Evolutionary conservation across 2,329 filamentous ascomycete species (phyloP).

Genomic region (Berkeleyomyces basicola): DNA sequence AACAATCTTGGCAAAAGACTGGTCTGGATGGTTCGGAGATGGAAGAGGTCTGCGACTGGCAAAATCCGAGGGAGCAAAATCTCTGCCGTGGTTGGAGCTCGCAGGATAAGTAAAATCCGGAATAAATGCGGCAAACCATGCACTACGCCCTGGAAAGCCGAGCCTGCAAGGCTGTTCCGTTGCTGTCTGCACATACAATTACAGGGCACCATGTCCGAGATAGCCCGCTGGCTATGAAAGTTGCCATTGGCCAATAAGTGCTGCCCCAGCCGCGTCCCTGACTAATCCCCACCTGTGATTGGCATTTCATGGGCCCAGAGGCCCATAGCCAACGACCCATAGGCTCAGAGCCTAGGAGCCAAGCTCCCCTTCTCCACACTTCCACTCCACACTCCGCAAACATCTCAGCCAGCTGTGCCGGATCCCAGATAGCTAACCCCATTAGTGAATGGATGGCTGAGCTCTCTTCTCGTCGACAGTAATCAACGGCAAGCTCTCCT

Average conservation of each 20-base stretch:
- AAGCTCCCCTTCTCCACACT: slow-evolving; percentile 2
- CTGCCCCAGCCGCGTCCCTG: background rate
- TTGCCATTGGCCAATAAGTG: slow-evolving; percentile 9
- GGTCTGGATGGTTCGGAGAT: background rate
- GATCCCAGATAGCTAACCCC: background rate
- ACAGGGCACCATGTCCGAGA: slow-evolving; percentile 9
- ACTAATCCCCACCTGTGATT: slow-evolving; percentile 13
- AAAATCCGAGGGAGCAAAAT: slow-evolving; percentile 1
- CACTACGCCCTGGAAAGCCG: background rate
- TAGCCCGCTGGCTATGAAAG: slow-evolving; percentile 6
- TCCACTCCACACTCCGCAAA: background rate
- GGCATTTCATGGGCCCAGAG: slow-evolving; percentile 8
- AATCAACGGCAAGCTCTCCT: background rate
- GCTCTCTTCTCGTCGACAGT: background rate
- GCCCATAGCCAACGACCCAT: background rate
- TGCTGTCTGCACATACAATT: background rate
- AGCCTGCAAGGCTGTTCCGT: background rate
- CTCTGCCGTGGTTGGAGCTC: slow-evolving; percentile 6
- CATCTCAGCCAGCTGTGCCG: background rate
- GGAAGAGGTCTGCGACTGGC: background rate
- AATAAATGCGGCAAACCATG: slow-evolving; percentile 1
- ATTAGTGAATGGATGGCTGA: background rate
- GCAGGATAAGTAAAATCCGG: slow-evolving; percentile 6
- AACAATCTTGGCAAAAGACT: background rate
- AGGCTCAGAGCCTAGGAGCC: background rate